These are phyloP conservation scores for Phoenix roebelenii DNA, from an alignment of 176 grass and related monocot species.

Conservation along the genomic window DNA sequence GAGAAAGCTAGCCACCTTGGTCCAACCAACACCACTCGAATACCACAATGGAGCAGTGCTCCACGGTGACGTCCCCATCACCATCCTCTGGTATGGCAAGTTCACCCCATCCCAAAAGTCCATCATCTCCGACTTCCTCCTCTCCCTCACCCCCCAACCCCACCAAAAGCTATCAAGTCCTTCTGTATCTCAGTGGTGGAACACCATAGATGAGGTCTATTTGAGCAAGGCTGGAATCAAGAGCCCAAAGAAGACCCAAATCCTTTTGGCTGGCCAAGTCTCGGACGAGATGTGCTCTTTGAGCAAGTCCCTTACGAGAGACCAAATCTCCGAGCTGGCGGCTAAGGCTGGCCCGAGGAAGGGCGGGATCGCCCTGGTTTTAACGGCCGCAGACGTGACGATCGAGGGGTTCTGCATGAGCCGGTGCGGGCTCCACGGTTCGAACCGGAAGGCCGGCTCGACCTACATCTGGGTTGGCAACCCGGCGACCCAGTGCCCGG, in stretches of 20 bases:
- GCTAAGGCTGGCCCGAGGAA: constrained; percentile 27
- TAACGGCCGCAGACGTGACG: constrained; percentile 50
- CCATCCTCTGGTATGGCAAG: constrained; percentile 74
- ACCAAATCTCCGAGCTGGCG: constrained; percentile 36
- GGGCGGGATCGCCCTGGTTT: constrained; percentile 38
- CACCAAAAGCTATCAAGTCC: constrained; percentile 9
- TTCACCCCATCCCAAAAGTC: constrained; percentile 62
- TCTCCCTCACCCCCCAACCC: constrained; percentile 23
- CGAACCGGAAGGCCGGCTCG: constrained; percentile 14
- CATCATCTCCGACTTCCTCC: constrained; percentile 60
- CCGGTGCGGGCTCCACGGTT: constrained; percentile 41
- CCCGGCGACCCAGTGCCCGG: constrained; percentile 41
- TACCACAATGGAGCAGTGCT: constrained; percentile 90
- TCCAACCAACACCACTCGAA: constrained; percentile 14
- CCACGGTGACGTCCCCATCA: constrained; percentile 45
- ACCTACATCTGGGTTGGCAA: constrained; percentile 57
- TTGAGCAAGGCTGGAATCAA: not conserved
- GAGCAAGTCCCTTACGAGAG: constrained; percentile 33
- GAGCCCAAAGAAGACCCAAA: constrained; percentile 14
- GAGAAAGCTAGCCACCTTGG: constrained; percentile 17
- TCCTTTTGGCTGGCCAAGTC: constrained; percentile 34
- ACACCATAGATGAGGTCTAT: constrained; percentile 32
- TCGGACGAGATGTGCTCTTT: constrained; percentile 45
- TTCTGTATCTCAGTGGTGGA: constrained; percentile 52
- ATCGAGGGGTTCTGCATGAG: constrained; percentile 71